A percentile compares a stretch with the other conserved stretches of the same genome.
Conservation (phyloP, 2,329 filamentous ascomycete genomes). For the Pseudofabraea citricarpa region DNA sequence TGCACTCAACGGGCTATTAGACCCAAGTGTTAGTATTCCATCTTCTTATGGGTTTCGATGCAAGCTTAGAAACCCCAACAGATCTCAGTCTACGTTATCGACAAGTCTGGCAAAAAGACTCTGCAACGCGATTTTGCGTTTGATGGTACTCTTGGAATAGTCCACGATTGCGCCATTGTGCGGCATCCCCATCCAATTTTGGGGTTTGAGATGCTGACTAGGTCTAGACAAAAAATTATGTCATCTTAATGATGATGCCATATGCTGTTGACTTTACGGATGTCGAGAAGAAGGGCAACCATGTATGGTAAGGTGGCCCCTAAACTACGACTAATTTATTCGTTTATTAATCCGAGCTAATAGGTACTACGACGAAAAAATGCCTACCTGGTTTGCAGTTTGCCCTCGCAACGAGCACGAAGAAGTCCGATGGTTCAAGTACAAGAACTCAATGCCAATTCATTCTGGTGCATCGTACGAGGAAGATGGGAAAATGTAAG, state of each 20-base stretch:
- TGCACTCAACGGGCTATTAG: not conserved
- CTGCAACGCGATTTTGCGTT: not conserved
- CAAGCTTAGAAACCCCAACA: not conserved
- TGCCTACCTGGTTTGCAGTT: not conserved
- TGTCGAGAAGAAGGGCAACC: not conserved
- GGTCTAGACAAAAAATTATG: not conserved
- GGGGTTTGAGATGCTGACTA: too few relatives aligned
- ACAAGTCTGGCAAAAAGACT: not conserved
- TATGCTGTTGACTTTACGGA: not conserved
- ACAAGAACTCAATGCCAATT: not conserved
- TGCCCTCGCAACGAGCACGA: not conserved
- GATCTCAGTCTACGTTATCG: not conserved
- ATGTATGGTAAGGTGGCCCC: not conserved
- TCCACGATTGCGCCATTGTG: not conserved
- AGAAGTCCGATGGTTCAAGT: not conserved
- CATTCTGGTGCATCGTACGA: not conserved
- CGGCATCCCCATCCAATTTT: not conserved
- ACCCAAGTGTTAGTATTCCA: too few relatives aligned
- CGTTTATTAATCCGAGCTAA: not conserved
- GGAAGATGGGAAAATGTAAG: not conserved
- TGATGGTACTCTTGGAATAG: not conserved
- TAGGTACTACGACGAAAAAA: not conserved
- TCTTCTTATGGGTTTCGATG: too few relatives aligned
- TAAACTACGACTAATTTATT: not conserved
- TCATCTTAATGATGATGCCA: not conserved